Evolutionary conservation across 192 early-diverging fungal species (phyloP), one percentile per base, ranked within the genome.

Genomic region (Radiomyces spectabilis): DNA sequence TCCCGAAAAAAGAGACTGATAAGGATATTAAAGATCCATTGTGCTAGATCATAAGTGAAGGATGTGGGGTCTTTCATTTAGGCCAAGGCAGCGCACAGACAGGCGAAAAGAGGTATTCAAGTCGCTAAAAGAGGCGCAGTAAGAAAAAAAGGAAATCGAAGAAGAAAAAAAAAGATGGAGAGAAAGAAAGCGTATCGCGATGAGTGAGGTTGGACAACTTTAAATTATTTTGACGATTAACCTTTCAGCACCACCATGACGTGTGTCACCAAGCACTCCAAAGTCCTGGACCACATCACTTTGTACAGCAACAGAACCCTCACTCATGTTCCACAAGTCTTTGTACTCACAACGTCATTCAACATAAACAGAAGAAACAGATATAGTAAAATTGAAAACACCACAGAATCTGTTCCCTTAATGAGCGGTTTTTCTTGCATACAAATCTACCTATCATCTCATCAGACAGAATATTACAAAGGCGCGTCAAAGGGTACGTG

Each of bases 1-100:
- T 97, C 94, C 15, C 91, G 72, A 64, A 96, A 94, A 59, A 91
- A 91, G 63, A 89, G 68, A 30, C 78, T 78, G 34, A 87, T 71
- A 0, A 85, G 59, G 4, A 77, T 64, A 31, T 71, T 80, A 61
- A 84, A 85, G 61, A 88, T 76, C 58, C 63, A 72, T 6, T 73
- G 66, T 38, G 75, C 80, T 44, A 88, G 46, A 68, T 88, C 84
- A 63, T 89, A 89, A 24, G 46, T 48, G 15, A 48, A 27, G 24
- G 9, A 29, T 22, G 24, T 35, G 13, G 33, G 5, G 13, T 35
- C 33, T 8, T 8, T 35, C 6, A 35, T 35, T 13, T n/a, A n/a
- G n/a, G n/a, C n/a, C n/a, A n/a, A n/a, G n/a, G n/a, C n/a, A n/a
- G n/a, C n/a, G n/a, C n/a, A n/a, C n/a, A n/a, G n/a, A n/a, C n/a